Percentiles rank a stretch among this genome's conserved stretches.
These are phyloP conservation scores for Ustilago xerochloae DNA, from an alignment of 1,284 basidiomycete genomes.

Conservation along the genomic window DNA sequence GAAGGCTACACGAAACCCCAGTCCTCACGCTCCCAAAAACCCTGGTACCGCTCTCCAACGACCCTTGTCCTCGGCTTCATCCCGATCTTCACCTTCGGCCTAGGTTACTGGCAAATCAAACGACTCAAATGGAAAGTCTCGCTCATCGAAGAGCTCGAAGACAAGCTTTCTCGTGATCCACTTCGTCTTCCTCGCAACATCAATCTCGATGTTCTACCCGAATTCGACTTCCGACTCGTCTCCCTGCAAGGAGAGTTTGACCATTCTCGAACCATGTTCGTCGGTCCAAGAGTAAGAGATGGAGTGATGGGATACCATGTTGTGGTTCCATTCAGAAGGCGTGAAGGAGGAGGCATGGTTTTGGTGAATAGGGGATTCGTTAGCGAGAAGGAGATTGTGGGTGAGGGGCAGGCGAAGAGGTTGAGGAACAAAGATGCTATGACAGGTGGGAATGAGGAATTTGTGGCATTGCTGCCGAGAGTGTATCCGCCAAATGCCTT, in stretches of 20 bases:
- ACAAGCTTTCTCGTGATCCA: constrained; percentile 84
- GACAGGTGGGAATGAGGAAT: constrained; percentile 13
- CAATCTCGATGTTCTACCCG: constrained; percentile 71
- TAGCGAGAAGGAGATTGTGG: constrained; percentile 69
- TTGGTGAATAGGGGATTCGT: constrained; percentile 86
- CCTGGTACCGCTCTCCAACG: constrained; percentile 62
- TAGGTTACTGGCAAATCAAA: constrained; percentile 92
- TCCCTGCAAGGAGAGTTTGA: constrained; percentile 71
- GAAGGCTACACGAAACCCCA: constrained; percentile 27
- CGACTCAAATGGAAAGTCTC: constrained; percentile 94
- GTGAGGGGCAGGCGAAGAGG: constrained; percentile 25
- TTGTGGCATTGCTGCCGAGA: constrained; percentile 57
- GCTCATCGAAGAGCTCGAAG: constrained; percentile 92
- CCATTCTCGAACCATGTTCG: constrained; percentile 76
- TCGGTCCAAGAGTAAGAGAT: constrained; percentile 87
- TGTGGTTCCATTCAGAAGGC: constrained; percentile 82
- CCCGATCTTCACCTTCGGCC: constrained; percentile 87
- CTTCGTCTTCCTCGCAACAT: constrained; percentile 83
- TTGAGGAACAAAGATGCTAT: constrained; percentile 41
- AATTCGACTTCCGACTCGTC: constrained; percentile 62
- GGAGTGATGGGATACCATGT: constrained; percentile 88
- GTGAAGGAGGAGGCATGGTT: constrained; percentile 74
- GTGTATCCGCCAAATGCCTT: constrained; percentile 75
- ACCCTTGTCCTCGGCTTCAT: constrained; percentile 81
- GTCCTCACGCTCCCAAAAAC: constrained; percentile 11